Conservation (phyloP, 176 grass and related monocot genomes). For the Zea mays region DNA sequence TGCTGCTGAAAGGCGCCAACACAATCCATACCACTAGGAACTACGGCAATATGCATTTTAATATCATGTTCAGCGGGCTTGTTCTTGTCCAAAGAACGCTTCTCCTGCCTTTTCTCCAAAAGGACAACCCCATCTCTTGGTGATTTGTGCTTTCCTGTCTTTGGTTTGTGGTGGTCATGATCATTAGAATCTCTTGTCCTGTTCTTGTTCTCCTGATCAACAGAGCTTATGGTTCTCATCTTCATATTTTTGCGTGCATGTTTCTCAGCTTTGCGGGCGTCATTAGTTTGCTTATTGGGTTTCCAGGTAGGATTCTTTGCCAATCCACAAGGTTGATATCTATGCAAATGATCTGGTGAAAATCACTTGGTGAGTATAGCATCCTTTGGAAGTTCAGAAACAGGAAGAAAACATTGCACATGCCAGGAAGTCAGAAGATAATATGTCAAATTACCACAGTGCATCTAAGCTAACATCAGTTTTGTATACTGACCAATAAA, state of each 20-base stretch:
- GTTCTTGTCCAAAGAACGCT: not conserved
- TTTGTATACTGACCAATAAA: not conserved
- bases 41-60: slow-evolving; percentile 12
- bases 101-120: slow-evolving; percentile 36
- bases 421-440: not conserved
- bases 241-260: slow-evolving; percentile 17
- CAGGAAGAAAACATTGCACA: slow-evolving; percentile 13
- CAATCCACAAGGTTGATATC: slow-evolving; percentile 41
- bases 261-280: not conserved
- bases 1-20: slow-evolving; percentile 24
- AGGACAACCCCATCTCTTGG: slow-evolving; percentile 32
- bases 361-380: slow-evolving; percentile 29
- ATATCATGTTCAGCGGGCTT: slow-evolving; percentile 18
- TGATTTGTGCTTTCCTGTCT: slow-evolving; percentile 33
- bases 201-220: slow-evolving; percentile 18
- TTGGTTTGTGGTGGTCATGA: slow-evolving; percentile 25
- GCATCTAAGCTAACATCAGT: slow-evolving; percentile 13
- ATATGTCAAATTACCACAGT: slow-evolving; percentile 10
- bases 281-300: no score
- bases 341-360: slow-evolving; percentile 47
- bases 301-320: slow-evolving; percentile 36
- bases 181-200: slow-evolving; percentile 23
- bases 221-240: slow-evolving; percentile 34
- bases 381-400: slow-evolving; percentile 25
- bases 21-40: slow-evolving; percentile 25